phyloP scores from a whole-genome alignment of 2,329 filamentous ascomycete species.

The Nectriaceae sp. region DNA sequence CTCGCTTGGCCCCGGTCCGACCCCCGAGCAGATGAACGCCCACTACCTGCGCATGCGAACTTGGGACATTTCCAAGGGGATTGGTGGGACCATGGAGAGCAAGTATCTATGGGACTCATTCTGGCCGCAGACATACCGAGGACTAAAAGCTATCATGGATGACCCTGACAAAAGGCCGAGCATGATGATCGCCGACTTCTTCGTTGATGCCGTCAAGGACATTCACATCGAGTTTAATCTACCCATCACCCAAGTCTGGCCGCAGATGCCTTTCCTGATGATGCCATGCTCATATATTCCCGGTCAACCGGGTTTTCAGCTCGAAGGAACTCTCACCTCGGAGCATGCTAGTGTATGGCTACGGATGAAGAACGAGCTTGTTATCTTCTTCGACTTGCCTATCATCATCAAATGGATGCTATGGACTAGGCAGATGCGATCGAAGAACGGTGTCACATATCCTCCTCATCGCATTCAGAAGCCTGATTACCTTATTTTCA shows the following conservation, averaged over 20 bases:
- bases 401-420: constrained; percentile 29
- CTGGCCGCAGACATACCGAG: constrained; percentile 31
- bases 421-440: constrained; percentile 35
- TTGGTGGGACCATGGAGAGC: constrained; percentile 28
- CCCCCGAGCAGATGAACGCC: constrained; percentile 24
- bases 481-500: constrained; percentile 41
- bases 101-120: constrained; percentile 38
- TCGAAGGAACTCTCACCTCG: constrained; percentile 36
- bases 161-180: constrained; percentile 30
- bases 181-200: constrained; percentile 43
- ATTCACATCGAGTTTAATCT: constrained; percentile 36
- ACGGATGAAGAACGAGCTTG: constrained; percentile 37
- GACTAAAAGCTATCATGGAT: constrained; percentile 12
- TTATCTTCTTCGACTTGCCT: constrained; percentile 31
- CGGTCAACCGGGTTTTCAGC: constrained; percentile 42
- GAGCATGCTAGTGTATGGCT: constrained; percentile 40
- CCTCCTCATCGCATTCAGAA: constrained; percentile 30
- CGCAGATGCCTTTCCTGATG: constrained; percentile 42
- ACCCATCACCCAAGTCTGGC: constrained; percentile 39
- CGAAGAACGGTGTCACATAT: constrained; percentile 31
- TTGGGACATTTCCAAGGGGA: constrained; percentile 32
- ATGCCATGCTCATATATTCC: constrained; percentile 40
- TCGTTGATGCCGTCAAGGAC: constrained; percentile 41
- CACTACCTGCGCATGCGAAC: constrained; percentile 35
- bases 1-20: constrained; percentile 28